Evolutionary conservation across 305 asterid species (phyloP).

Genomic region (Fraxinus sp.): DNA sequence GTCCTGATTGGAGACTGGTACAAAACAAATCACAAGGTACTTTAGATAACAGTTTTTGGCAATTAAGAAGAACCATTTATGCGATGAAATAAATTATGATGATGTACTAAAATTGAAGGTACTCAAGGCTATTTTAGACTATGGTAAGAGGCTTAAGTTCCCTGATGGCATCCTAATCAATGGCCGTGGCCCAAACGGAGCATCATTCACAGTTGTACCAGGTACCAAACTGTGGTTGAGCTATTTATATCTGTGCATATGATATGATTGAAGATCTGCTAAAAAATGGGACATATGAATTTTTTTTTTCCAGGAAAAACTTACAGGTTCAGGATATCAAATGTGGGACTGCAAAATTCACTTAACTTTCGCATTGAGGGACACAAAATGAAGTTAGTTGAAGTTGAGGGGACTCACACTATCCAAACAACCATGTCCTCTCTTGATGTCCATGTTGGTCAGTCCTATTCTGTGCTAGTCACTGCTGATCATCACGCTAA

Average conservation of each 20-base stretch:
- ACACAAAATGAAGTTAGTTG: slow-evolving; percentile 65
- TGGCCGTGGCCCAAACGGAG: slow-evolving; percentile 43
- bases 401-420: slow-evolving; percentile 76
- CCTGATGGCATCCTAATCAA: slow-evolving; percentile 70
- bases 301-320: slow-evolving; percentile 50
- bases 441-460: slow-evolving; percentile 73
- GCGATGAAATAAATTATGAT: background rate
- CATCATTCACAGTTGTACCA: slow-evolving; percentile 42
- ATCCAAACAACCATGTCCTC: slow-evolving; percentile 46
- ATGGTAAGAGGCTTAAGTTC: slow-evolving; percentile 38
- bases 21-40: slow-evolving; percentile 52
- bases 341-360: slow-evolving; percentile 54
- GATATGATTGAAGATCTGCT: background rate
- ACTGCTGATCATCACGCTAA: slow-evolving; percentile 53
- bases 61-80: background rate
- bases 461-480: slow-evolving; percentile 66
- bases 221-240: slow-evolving; percentile 30
- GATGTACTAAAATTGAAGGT: slow-evolving; percentile 31
- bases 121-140: slow-evolving; percentile 41
- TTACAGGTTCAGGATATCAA: slow-evolving; percentile 68
- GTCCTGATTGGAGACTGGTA: slow-evolving; percentile 77
- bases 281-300: background rate
- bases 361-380: slow-evolving; percentile 63
- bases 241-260: background rate
- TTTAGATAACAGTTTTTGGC: background rate